Evolutionary conservation across 768 basidiomycete genomes (phyloP).

Genomic region (Suillus sp.): DNA sequence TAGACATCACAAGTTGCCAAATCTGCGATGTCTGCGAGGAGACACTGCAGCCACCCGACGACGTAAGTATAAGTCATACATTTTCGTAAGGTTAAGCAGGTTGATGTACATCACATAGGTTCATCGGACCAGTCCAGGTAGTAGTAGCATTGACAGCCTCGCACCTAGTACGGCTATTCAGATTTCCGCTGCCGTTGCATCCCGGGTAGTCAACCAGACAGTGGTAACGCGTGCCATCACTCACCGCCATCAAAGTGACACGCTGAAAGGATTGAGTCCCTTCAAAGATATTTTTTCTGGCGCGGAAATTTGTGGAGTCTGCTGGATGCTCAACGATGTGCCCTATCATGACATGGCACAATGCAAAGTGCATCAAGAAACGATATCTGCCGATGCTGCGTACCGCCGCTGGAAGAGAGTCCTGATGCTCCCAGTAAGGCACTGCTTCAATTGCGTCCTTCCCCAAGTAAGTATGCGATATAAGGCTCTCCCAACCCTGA

Average conservation of each 20-base stretch:
- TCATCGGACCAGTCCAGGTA: not conserved
- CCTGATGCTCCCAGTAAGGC: not conserved
- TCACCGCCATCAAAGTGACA: not conserved
- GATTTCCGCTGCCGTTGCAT: not conserved
- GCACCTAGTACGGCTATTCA: not conserved
- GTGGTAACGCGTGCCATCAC: not conserved
- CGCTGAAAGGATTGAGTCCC: not conserved
- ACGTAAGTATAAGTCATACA: not conserved
- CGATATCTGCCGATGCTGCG: not conserved
- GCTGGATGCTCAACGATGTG: not conserved
- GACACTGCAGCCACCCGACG: not conserved
- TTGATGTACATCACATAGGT: not conserved
- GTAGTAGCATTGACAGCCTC: not conserved
- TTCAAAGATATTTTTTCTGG: not conserved
- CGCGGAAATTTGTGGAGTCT: not conserved
- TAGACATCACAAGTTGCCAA: not conserved
- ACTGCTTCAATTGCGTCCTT: not conserved
- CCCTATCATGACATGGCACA: not conserved
- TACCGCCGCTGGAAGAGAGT: not conserved
- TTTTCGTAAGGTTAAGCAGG: not conserved
- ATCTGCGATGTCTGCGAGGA: not conserved
- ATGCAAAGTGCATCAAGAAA: not conserved
- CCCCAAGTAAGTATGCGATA: not conserved
- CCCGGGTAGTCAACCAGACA: not conserved
- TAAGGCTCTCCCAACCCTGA: not conserved